Percentiles rank a stretch among this genome's conserved stretches.
These are phyloP conservation scores for Rutstroemia sp. DNA, from an alignment of 2,329 filamentous ascomycete species.

Conservation along the genomic window DNA sequence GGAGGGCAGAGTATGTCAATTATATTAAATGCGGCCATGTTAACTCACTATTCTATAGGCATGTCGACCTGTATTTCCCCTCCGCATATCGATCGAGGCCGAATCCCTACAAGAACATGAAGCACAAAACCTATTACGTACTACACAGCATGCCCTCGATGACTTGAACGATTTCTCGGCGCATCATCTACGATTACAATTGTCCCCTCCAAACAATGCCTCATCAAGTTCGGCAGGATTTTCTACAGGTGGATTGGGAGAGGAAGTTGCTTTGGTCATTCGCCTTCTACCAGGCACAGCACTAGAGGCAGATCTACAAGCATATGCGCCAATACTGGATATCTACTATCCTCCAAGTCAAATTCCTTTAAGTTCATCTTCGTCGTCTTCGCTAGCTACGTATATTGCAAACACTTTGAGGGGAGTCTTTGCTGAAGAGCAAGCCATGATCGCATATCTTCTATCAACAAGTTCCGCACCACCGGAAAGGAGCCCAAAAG, in stretches of 20 bases:
- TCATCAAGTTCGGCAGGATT: constrained; percentile 20
- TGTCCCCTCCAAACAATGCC: constrained; percentile 37
- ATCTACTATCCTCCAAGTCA: constrained; percentile 68
- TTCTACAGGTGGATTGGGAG: constrained; percentile 32
- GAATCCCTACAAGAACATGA: constrained; percentile 58
- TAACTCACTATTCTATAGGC: constrained; percentile 45
- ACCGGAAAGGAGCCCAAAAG: constrained; percentile 39
- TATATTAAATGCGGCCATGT: background rate
- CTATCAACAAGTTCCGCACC: constrained; percentile 53
- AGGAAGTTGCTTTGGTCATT: constrained; percentile 59
- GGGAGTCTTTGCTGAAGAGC: constrained; percentile 78
- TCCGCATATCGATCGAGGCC: constrained; percentile 72
- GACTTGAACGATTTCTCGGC: constrained; percentile 79
- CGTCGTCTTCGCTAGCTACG: constrained; percentile 60
- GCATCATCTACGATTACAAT: constrained; percentile 70
- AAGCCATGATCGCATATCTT: constrained; percentile 72
- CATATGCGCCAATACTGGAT: constrained; percentile 64
- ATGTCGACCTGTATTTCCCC: constrained; percentile 80
- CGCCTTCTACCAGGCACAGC: constrained; percentile 58
- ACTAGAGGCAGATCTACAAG: constrained; percentile 55
- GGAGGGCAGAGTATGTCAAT: constrained; percentile 68
- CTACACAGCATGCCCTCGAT: constrained; percentile 82
- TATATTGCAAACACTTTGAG: constrained; percentile 76
- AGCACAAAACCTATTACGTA: constrained; percentile 63
- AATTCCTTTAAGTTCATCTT: constrained; percentile 64